phyloP scores from a whole-genome alignment of 805 yeast genomes.

The Kazachstania psychrophila region DNA sequence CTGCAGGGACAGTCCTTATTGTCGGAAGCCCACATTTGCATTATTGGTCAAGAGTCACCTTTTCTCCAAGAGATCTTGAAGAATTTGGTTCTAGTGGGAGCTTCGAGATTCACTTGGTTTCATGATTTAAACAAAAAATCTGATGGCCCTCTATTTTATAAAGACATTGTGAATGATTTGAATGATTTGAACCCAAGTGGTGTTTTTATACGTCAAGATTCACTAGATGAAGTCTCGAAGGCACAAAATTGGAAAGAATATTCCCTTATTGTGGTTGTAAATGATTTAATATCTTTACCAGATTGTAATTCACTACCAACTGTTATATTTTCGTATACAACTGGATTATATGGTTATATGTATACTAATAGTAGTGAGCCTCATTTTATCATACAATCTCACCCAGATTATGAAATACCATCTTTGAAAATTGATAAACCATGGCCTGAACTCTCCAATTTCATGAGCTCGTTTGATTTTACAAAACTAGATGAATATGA shows the following conservation, averaged over 20 bases:
- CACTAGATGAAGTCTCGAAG: background rate
- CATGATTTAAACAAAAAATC: conserved; percentile 29
- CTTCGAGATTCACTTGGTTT: conserved; percentile 45
- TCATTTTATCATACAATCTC: conserved; percentile 63
- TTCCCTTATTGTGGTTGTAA: conserved; percentile 22
- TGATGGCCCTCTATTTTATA: conserved; percentile 3
- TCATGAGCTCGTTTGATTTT: conserved; percentile 43
- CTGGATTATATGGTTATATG: conserved; percentile 61
- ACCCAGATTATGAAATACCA: conserved; percentile 41
- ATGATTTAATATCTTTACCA: no score
- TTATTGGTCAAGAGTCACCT: conserved; percentile 49
- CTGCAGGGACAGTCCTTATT: conserved; percentile 59
- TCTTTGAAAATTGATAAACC: conserved; percentile 63
- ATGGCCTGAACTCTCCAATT: conserved; percentile 57
- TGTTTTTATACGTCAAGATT: background rate
- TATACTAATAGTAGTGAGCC: conserved; percentile 46
- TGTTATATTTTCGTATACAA: conserved; percentile 38
- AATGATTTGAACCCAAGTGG: conserved; percentile 1
- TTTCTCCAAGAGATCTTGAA: conserved; percentile 63
- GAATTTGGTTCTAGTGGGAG: conserved; percentile 68
- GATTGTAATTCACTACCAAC: no score
- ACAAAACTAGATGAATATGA: conserved; percentile 32
- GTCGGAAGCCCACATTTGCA: conserved; percentile 47
- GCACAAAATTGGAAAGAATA: background rate
- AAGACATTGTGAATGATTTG: conserved; percentile 1